phyloP scores from a whole-genome alignment of 1,284 basidiomycete genomes.

The Austroboletus niveus region DNA sequence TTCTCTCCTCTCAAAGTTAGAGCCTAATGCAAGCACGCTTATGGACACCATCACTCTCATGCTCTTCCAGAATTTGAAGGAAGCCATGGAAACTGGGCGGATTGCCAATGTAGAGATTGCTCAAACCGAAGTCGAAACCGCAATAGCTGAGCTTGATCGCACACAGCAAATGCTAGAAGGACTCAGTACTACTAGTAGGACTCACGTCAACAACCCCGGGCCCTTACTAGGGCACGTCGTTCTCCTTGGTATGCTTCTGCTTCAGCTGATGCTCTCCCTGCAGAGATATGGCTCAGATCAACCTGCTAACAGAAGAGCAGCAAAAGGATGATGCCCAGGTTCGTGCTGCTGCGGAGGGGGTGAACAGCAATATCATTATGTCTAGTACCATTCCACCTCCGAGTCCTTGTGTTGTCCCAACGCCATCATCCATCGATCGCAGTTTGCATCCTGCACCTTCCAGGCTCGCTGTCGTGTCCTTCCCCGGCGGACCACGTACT shows the following conservation, averaged over 20 bases:
- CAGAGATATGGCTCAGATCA: constrained; percentile 16
- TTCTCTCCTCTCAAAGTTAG: too few species aligned
- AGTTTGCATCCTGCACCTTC: background rate
- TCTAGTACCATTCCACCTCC: too few species aligned
- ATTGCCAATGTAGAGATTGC: constrained; percentile 8
- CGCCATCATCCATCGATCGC: background rate
- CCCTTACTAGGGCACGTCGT: constrained; percentile 13
- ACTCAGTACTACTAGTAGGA: too few species aligned
- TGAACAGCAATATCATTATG: background rate
- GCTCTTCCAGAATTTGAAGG: constrained; percentile 12
- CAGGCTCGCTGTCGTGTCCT: constrained; percentile 13
- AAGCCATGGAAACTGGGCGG: constrained; percentile 12
- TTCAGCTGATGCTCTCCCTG: constrained; percentile 1
- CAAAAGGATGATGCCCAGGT: constrained; percentile 3
- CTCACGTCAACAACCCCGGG: background rate
- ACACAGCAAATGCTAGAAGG: background rate
- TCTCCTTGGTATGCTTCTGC: background rate
- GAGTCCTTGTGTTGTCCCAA: background rate
- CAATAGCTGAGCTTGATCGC: constrained; percentile 6
- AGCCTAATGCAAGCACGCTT: background rate
- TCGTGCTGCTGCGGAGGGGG: too few species aligned
- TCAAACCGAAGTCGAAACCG: constrained; percentile 15
- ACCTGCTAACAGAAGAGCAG: constrained; percentile 6
- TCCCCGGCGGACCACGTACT: constrained; percentile 25
- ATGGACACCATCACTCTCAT: constrained; percentile 3